Percentiles rank a stretch among this genome's conserved stretches.
These are phyloP conservation scores for Fagopyrum homotropicum DNA, from an alignment of 148 eudicot species.

Conservation along the genomic window DNA sequence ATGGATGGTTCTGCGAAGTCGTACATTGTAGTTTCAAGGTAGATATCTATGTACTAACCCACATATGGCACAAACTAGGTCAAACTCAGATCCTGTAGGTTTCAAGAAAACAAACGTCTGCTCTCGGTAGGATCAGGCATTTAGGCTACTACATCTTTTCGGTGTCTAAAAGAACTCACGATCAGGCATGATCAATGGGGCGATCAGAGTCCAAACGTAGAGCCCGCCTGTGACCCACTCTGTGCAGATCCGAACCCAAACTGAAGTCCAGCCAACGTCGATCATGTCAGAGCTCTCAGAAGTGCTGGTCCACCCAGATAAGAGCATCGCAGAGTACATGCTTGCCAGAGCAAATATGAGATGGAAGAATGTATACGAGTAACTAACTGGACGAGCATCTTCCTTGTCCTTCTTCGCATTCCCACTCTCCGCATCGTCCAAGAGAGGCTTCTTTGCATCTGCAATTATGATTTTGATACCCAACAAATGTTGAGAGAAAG, in stretches of 20 bases:
- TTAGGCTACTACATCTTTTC: background rate
- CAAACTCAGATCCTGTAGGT: background rate
- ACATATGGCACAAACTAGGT: background rate
- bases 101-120: background rate
- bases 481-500: background rate
- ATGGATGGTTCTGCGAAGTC: background rate
- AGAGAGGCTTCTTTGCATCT: conserved; percentile 61
- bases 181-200: conserved; percentile 73
- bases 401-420: conserved; percentile 38
- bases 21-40: background rate
- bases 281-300: conserved; percentile 75
- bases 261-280: conserved; percentile 97
- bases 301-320: conserved; percentile 84
- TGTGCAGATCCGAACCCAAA: conserved; percentile 88
- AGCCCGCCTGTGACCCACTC: conserved; percentile 91
- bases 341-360: conserved; percentile 93
- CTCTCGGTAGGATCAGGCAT: background rate
- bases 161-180: conserved; percentile 55
- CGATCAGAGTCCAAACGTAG: conserved; percentile 86
- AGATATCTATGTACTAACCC: conserved; percentile 9
- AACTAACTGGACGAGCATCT: conserved; percentile 61
- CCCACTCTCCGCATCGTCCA: conserved; percentile 64
- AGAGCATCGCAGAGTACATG: conserved; percentile 98
- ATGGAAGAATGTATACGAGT: conserved; percentile 90
- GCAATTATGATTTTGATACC: background rate